Base-by-base conservation (phyloP, 345 rosid species). In the Acer yangbiense region DNA sequence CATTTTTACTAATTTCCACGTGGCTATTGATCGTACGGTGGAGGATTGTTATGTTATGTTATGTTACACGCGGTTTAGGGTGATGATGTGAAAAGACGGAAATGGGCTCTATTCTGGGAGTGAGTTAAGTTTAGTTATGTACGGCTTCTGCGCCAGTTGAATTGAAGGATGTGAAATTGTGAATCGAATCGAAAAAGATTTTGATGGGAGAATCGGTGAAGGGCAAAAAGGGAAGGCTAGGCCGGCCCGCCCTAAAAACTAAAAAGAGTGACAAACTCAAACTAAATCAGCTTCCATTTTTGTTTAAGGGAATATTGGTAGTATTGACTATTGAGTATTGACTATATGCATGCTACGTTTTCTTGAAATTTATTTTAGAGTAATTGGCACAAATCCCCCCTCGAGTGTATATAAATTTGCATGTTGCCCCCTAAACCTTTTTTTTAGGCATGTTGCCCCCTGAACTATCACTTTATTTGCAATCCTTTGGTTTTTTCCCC, bases 201-300 rank as follows among this genome's bases (percentile, higher is more conserved):
- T 35, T 35, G 6, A 35, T 35, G 39, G 39, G 39, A 35, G 39
- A 35, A 35, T 35, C 4, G 39, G 39, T 35, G 39, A 35, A 35
- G 39, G 39, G 39, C 39, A 35, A 35, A 35, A 35, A 20, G 62
- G 9, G 25, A 0, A 57, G 23, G 23, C 21, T 4, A 0, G 62
- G 62, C 62, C 62, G 25, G 62, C 62, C 62, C 62, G 62, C 25
- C 62, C 62, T 57, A 57, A n/a, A 20, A 57, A 20, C 62, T 57
- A 57, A n/a, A 20, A 57, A 20, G 10, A 57, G 62, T 57, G 62
- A 20, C 18, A 17, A n/a, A 6, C 9, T 43, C 9, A 0, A 43
- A 7, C 9, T 9, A 4, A 13, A 12, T 3, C 55, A 50, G 55
- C 17, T 50, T 13, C 55, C 5, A 50, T 12, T 50, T 50, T 50